A percentile compares a stretch with the other conserved stretches of the same genome.
phyloP scores from a whole-genome alignment of 768 basidiomycete species.

The Boletus subcaerulescens region DNA sequence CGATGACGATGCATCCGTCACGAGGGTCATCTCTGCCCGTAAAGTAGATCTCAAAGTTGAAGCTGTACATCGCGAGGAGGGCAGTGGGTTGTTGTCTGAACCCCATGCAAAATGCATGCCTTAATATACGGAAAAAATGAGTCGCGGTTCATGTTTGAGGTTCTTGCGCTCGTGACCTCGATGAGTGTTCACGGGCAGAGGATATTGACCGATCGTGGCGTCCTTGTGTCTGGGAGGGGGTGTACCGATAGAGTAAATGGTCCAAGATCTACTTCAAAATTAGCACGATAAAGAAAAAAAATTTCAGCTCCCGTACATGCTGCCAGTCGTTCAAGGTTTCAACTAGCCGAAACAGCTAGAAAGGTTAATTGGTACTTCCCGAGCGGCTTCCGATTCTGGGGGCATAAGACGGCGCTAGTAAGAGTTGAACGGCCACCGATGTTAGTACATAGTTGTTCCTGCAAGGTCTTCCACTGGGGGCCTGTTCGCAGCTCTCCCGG shows the following conservation, averaged over 20 bases:
- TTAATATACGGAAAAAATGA: slow-evolving; percentile 29
- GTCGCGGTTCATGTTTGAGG: slow-evolving; percentile 29
- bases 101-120: slow-evolving; percentile 9
- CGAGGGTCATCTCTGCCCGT: slow-evolving; percentile 69
- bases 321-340: slow-evolving; percentile 3
- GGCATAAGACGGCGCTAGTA: background rate
- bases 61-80: slow-evolving; percentile 28
- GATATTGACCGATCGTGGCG: slow-evolving; percentile 47
- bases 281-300: slow-evolving; percentile 4
- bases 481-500: background rate
- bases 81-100: background rate
- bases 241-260: slow-evolving; percentile 12
- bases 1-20: slow-evolving; percentile 61
- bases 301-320: slow-evolving; percentile 9
- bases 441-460: slow-evolving; percentile 1
- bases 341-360: slow-evolving; percentile 23
- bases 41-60: slow-evolving; percentile 61
- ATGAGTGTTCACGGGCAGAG: slow-evolving; percentile 47
- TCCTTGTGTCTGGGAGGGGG: slow-evolving; percentile 37
- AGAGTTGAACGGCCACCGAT: background rate
- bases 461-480: background rate
- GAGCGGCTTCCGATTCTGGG: slow-evolving; percentile 15
- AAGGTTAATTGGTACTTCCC: slow-evolving; percentile 30
- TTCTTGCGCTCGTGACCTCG: slow-evolving; percentile 47
- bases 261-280: slow-evolving; percentile 14